Percentiles rank a stretch among this genome's conserved stretches.
phyloP scores from a whole-genome alignment of 345 rosid species.

The Bruguiera parviflora region DNA sequence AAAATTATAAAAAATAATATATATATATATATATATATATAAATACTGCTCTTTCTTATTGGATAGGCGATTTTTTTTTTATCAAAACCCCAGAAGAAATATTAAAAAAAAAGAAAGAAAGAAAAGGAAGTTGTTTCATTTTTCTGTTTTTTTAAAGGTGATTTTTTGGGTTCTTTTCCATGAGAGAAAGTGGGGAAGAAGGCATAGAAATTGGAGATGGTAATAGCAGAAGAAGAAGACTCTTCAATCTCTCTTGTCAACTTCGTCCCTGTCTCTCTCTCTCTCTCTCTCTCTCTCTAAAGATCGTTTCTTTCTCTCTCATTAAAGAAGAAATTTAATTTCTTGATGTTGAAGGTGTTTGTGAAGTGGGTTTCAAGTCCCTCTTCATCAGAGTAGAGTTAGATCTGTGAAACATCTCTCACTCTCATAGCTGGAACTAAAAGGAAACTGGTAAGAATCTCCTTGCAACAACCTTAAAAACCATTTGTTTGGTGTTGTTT shows the following conservation, averaged over 20 bases:
- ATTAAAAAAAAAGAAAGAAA: background rate
- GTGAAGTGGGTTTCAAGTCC: background rate
- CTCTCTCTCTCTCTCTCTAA: constrained; percentile 18
- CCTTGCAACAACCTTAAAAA: constrained; percentile 21
- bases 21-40: too few species aligned
- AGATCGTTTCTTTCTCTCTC: constrained; percentile 18
- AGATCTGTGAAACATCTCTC: constrained; percentile 37
- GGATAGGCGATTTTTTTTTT: constrained; percentile 42
- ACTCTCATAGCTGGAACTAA: constrained; percentile 13
- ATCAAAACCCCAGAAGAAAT: constrained; percentile 17
- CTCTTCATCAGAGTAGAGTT: constrained; percentile 2
- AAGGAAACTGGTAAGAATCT: constrained; percentile 43
- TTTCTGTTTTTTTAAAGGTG: background rate
- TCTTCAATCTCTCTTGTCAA: background rate
- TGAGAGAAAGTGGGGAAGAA: constrained; percentile 27
- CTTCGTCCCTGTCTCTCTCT: constrained; percentile 20
- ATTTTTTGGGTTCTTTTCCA: constrained; percentile 19
- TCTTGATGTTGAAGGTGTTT: background rate
- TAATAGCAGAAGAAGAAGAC: constrained; percentile 21
- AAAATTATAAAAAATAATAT: background rate
- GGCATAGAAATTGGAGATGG: constrained; percentile 44
- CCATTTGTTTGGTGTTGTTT: background rate
- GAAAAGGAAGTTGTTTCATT: background rate
- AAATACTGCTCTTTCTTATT: constrained; percentile 22
- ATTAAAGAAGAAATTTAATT: background rate